Base-by-base conservation (phyloP, 1,139 yeast genomes). In the Pichia sp. region DNA sequence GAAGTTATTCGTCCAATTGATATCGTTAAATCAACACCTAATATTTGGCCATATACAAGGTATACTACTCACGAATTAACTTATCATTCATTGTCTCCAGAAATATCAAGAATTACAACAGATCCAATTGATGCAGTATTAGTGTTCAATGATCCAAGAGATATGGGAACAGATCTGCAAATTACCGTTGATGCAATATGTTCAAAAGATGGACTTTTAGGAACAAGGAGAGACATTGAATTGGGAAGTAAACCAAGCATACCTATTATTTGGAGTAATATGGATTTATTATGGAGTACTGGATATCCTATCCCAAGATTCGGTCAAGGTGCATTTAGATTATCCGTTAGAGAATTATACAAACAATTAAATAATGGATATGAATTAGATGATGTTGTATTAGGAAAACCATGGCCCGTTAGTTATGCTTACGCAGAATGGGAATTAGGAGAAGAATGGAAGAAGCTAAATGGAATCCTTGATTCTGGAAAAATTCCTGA, bases 111-210 rank as follows among this genome's bases (percentile, higher is more conserved):
- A 31, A 42, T 31, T 18, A 24, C 23, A 16, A 15, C 29, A 26
- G 65, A 66, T 39, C 76, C 76, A 9, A 70, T 88, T 46, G 95
- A 87, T 50, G 94, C 93, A 0, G 69, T 91, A 1, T 64, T 91
- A 48, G 91, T 89, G 31, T 88, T 89, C 63, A 87, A 86, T 59
- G 98, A 91, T 60, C 88, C 97, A 2, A 69, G 95, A 43, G 97
- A 91, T 59, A 74, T 88, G 80, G 89, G 88, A 2, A 74, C 91
- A 4, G 97, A 89, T 60, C 55, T 80, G 16, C 97, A 89, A 65
- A 71, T 89, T 21, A 77, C 85, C 4, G 60, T 76, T 47, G 97
- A 91, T 58, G 55, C 85, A 37, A 65, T 89, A 48, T 74, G 78
- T 47, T 80, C 91, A 10, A 65, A 76, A 6, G 54, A 62, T 36